A percentile compares a stretch with the other conserved stretches of the same genome.
These are phyloP conservation scores for Phyllosticta citriasiana DNA, from an alignment of 2,329 filamentous ascomycete genomes.

Conservation along the genomic window DNA sequence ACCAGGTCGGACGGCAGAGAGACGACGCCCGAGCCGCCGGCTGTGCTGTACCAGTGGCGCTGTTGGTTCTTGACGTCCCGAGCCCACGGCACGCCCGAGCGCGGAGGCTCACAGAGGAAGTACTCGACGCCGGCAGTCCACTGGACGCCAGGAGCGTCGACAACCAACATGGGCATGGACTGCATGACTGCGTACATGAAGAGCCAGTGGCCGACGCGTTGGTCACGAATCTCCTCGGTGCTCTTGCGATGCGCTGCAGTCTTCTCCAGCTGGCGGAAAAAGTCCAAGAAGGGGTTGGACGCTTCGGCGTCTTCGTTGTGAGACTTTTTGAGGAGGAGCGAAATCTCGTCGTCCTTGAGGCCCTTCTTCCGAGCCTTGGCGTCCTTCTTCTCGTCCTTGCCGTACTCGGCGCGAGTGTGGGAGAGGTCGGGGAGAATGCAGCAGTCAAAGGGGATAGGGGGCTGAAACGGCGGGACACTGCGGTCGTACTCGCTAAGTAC, in stretches of 20 bases:
- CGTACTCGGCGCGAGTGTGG: constrained; percentile 54
- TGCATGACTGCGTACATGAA: constrained; percentile 73
- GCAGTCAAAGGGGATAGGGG: constrained; percentile 82
- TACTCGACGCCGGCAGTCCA: constrained; percentile 67
- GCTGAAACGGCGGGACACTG: constrained; percentile 78
- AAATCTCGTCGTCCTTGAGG: constrained; percentile 69
- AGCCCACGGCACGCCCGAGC: constrained; percentile 64
- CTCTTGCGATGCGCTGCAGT: constrained; percentile 56
- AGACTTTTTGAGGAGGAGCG: constrained; percentile 64
- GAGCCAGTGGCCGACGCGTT: constrained; percentile 68
- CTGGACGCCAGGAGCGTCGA: constrained; percentile 61
- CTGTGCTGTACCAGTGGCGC: constrained; percentile 64
- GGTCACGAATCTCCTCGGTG: constrained; percentile 57
- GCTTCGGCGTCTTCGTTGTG: constrained; percentile 67
- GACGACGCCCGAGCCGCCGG: constrained; percentile 54
- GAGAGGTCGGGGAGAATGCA: constrained; percentile 65
- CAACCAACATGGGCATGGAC: constrained; percentile 64
- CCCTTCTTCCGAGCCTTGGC: constrained; percentile 59
- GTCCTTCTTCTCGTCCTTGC: constrained; percentile 63
- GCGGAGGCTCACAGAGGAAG: constrained; percentile 67
- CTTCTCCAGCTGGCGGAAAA: constrained; percentile 62
- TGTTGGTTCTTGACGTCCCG: constrained; percentile 47
- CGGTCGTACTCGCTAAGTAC: constrained; percentile 83
- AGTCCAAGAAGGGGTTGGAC: constrained; percentile 53
- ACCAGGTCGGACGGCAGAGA: constrained; percentile 54